A percentile compares a stretch with the other conserved stretches of the same genome.
Conservation (phyloP, 1,284 basidiomycete species). For the Bondarzewia mesenterica region DNA sequence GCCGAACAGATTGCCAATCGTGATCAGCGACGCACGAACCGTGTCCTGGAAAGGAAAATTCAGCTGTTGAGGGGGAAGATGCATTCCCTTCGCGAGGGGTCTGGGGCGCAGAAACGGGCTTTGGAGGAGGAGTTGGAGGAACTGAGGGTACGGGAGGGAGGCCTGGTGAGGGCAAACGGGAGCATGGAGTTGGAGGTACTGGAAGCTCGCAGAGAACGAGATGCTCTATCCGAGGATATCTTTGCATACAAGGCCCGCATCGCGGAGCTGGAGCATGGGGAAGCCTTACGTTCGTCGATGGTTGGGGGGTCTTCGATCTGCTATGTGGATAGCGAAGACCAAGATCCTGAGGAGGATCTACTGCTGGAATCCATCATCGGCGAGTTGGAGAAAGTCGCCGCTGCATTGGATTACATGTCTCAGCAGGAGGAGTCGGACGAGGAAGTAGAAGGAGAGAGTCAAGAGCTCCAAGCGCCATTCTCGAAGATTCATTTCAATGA, state of each 20-base stretch:
- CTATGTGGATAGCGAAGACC: neutral
- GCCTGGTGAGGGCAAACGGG: too few relatives aligned
- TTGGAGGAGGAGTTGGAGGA: too few relatives aligned
- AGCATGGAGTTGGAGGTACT: neutral
- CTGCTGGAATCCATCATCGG: neutral
- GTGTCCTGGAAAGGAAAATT: constrained; percentile 11
- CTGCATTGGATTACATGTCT: neutral
- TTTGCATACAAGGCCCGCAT: neutral
- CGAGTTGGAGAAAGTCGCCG: constrained; percentile 1
- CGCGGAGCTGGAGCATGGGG: too few relatives aligned
- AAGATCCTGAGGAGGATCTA: neutral
- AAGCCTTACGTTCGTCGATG: too few relatives aligned
- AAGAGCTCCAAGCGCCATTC: too few relatives aligned
- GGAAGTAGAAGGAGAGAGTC: too few relatives aligned
- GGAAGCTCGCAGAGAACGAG: neutral
- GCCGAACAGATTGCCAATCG: constrained; percentile 8
- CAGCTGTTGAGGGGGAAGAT: constrained; percentile 9
- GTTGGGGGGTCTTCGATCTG: too few relatives aligned
- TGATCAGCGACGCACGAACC: constrained; percentile 7
- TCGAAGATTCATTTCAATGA: too few relatives aligned
- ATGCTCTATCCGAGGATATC: neutral
- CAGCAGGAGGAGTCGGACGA: neutral
- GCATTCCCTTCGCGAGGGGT: constrained; percentile 2
- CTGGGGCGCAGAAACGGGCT: constrained; percentile 5
- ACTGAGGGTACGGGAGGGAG: too few relatives aligned